Evolutionary conservation across 2,329 filamentous ascomycete species (phyloP), one percentile per base, ranked within the genome.

Genomic region (Cryphonectria nitschkei): DNA sequence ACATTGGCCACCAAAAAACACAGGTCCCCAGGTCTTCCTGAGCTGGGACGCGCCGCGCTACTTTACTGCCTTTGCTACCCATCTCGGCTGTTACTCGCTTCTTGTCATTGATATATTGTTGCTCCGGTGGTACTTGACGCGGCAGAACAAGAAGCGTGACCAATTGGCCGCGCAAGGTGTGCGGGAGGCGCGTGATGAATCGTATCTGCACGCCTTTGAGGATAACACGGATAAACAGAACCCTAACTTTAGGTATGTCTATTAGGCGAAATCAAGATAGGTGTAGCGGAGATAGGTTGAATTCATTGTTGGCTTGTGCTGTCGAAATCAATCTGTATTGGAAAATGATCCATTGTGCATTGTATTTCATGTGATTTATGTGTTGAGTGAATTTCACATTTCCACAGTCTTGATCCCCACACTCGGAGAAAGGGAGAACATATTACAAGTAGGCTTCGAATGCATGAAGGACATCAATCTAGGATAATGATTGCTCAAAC

Each of bases 11-110:
- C 22, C 0, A 26, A 26, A 26, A 26, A 26, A n/a, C 9, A 14
- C 72, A 84, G 86, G 88, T 0, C 89, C 90, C 0, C 89, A 92
- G 76, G 88, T 91, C 0, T 92, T 92, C 80, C 83, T 89, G 9
- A 80, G 81, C 26, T 82, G 82, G 76, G 88, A 93, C 76, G 83
- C 82, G 0, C 90, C 91, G 0, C 84, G 87, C 11, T 93, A 93
- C 78, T 88, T 90, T 75, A 91, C 89, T 72, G 91, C 91, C 1
- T 92, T 92, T 72, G 84, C 88, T 7, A 90, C 89, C 0, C 90
- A 93, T 75, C 82, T 93, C 11, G 91, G 88, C 19, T 93, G 91
- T 80, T 93, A 93, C 78, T 80, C 82, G 0, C 80, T 88, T 39
- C 82, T 92, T 34, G 87, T 90, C 0, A 39, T 88, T 4, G 84